These are phyloP conservation scores for Coniferiporia weirii DNA, from an alignment of 1,284 basidiomycete species.

Conservation along the genomic window DNA sequence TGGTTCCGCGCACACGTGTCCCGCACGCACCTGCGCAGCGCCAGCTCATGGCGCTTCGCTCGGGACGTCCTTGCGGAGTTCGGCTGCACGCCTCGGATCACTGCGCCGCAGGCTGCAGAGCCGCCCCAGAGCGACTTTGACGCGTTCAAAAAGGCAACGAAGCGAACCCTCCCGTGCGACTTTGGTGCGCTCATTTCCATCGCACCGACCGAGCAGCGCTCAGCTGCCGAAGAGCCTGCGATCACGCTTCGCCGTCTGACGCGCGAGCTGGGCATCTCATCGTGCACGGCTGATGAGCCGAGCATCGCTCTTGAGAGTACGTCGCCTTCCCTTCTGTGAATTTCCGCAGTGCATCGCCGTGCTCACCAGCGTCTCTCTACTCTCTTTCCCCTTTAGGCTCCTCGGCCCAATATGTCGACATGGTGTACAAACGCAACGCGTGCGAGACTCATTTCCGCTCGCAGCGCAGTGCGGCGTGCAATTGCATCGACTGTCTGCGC, in stretches of 20 bases:
- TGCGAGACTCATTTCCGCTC: constrained; percentile 12
- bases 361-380: not conserved
- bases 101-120: not conserved
- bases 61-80: constrained; percentile 2
- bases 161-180: constrained; percentile 5
- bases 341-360: not conserved
- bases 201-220: not conserved
- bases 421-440: constrained; percentile 14
- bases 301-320: constrained; percentile 8
- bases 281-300: constrained; percentile 7
- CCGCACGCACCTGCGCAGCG: constrained; percentile 3
- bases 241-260: constrained; percentile 4
- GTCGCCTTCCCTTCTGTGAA: not conserved
- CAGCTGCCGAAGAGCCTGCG: constrained; percentile 1
- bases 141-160: constrained; percentile 6
- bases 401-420: constrained; percentile 7
- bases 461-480: constrained; percentile 8
- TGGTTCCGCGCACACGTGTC: constrained; percentile 20
- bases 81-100: constrained; percentile 8
- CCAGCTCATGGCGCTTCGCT: not conserved
- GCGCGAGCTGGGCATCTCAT: constrained; percentile 10
- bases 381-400: constrained; percentile 11
- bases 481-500: constrained; percentile 15
- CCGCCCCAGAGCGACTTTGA: not conserved
- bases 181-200: constrained; percentile 12